phyloP scores from a whole-genome alignment of 2,329 filamentous ascomycete genomes.

The Trichoderma oligosporum region DNA sequence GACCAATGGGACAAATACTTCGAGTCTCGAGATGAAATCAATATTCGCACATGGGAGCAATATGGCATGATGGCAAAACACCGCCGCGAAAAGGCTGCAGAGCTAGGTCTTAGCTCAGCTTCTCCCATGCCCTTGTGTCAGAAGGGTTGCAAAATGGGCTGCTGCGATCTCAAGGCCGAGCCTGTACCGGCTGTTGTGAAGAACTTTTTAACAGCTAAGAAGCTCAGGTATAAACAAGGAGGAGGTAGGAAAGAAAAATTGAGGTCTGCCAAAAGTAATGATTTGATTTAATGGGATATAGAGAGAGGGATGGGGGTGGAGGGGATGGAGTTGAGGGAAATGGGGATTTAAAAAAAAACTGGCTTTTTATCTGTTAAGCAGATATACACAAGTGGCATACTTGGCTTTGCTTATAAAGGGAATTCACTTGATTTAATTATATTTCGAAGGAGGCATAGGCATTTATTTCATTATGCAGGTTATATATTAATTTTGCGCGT shows the following conservation, averaged over 20 bases:
- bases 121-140: constrained; percentile 12
- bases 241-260: background rate
- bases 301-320: too few species aligned
- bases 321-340: too few species aligned
- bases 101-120: constrained; percentile 12
- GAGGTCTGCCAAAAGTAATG: too few species aligned
- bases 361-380: too few species aligned
- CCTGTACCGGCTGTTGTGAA: constrained; percentile 1
- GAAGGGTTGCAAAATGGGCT: constrained; percentile 20
- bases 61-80: constrained; percentile 27
- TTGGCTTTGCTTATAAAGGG: too few species aligned
- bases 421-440: too few species aligned
- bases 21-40: constrained; percentile 19
- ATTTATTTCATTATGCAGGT: too few species aligned
- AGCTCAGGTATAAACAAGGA: background rate
- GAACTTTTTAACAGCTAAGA: background rate
- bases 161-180: constrained; percentile 8
- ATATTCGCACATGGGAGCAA: constrained; percentile 26
- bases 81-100: constrained; percentile 21
- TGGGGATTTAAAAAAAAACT: too few species aligned
- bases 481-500: too few species aligned
- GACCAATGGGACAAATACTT: constrained; percentile 27
- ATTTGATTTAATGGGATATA: too few species aligned
- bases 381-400: too few species aligned
- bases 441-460: too few species aligned